phyloP scores from a whole-genome alignment of 768 basidiomycete genomes.

The Pleurotus djamor region DNA sequence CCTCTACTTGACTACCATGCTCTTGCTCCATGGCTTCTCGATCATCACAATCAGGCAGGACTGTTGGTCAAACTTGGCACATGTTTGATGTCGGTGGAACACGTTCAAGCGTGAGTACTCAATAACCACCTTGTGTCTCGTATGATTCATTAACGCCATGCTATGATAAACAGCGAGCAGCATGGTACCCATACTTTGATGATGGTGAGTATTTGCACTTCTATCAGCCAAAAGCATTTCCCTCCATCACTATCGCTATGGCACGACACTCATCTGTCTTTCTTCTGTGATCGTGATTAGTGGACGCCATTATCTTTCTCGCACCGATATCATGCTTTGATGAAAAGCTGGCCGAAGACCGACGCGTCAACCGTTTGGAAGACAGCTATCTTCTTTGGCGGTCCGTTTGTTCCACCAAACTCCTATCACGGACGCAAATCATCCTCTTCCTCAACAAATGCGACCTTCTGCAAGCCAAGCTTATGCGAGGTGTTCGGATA shows the following conservation, averaged over 20 bases:
- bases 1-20: neutral
- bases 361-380: conserved; percentile 59
- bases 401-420: conserved; percentile 65
- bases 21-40: neutral
- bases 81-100: conserved; percentile 84
- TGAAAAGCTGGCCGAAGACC: conserved; percentile 72
- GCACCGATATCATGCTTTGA: conserved; percentile 81
- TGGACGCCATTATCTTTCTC: conserved; percentile 84
- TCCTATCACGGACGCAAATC: conserved; percentile 58
- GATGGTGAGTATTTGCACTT: conserved; percentile 41
- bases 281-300: conserved; percentile 19
- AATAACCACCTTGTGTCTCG: conserved; percentile 16
- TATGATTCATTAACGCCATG: conserved; percentile 3
- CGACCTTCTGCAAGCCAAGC: conserved; percentile 71
- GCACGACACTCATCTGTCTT: conserved; percentile 7
- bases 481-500: conserved; percentile 64
- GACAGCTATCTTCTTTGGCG: conserved; percentile 78
- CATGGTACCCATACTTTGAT: conserved; percentile 83
- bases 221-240: neutral
- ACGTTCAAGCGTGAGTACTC: conserved; percentile 53
- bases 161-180: conserved; percentile 47
- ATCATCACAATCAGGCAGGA: conserved; percentile 35
- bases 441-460: conserved; percentile 68
- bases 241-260: neutral
- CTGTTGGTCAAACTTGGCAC: conserved; percentile 52